phyloP scores from a whole-genome alignment of 306 rosid species.

The Corylus heterophylla region DNA sequence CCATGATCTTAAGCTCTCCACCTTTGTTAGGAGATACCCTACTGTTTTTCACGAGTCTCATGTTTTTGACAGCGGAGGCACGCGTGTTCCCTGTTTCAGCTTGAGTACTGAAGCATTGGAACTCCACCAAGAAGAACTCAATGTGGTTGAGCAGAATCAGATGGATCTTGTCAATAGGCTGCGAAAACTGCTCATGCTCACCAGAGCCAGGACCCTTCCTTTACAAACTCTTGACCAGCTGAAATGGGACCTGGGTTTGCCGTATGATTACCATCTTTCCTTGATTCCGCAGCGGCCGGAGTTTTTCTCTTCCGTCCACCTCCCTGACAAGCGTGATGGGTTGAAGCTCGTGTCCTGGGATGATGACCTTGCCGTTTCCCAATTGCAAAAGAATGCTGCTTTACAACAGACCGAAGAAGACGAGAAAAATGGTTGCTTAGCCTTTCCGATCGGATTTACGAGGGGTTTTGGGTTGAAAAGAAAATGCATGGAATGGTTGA shows the following conservation, averaged over 20 bases:
- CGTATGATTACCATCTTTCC: conserved; percentile 66
- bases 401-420: conserved; percentile 61
- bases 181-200: conserved; percentile 78
- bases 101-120: conserved; percentile 58
- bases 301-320: conserved; percentile 52
- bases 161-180: conserved; percentile 67
- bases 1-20: conserved; percentile 57
- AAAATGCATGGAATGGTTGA: conserved; percentile 85
- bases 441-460: conserved; percentile 76
- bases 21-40: conserved; percentile 78
- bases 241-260: conserved; percentile 91
- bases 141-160: conserved; percentile 33
- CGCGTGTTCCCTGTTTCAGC: conserved; percentile 69
- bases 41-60: conserved; percentile 62
- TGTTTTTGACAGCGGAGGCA: conserved; percentile 56
- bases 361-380: conserved; percentile 60
- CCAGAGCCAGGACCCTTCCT: conserved; percentile 65
- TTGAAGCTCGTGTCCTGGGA: conserved; percentile 75
- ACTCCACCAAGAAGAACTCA: conserved; percentile 42
- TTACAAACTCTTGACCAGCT: conserved; percentile 82
- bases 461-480: conserved; percentile 89
- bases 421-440: conserved; percentile 48
- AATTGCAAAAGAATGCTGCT: conserved; percentile 58
- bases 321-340: conserved; percentile 68
- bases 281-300: conserved; percentile 50